These are phyloP conservation scores for Paramecium octaurelia DNA, from an alignment of 73 alveolate genomes.

Conservation along the genomic window DNA sequence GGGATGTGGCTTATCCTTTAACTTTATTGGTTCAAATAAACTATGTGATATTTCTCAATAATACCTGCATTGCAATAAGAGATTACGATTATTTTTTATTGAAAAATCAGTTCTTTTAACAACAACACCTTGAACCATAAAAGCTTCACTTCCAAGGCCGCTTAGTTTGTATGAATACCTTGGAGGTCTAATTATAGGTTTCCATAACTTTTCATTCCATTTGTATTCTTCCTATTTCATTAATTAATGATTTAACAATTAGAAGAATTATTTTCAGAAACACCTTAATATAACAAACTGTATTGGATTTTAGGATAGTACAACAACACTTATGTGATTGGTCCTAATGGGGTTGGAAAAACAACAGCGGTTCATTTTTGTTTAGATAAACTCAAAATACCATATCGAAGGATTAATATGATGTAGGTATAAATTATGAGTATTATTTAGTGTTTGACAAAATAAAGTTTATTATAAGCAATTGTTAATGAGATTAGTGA, in stretches of 20 bases:
- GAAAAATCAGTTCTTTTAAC: neutral
- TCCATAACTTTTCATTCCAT: neutral
- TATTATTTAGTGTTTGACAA: neutral
- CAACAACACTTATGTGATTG: neutral
- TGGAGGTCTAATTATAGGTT: slow-evolving; percentile 39
- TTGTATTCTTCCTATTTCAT: neutral
- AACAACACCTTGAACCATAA: neutral
- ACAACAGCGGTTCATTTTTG: slow-evolving; percentile 18
- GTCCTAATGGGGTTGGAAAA: slow-evolving; percentile 19
- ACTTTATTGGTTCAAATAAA: neutral
- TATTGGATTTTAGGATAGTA: neutral
- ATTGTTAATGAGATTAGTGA: neutral
- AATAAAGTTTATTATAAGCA: neutral
- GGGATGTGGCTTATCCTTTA: slow-evolving; percentile 25
- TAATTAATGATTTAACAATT: neutral
- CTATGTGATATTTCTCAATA: neutral
- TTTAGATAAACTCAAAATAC: neutral
- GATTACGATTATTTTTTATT: neutral
- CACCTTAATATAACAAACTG: neutral
- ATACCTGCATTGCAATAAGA: neutral
- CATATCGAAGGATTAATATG: neutral
- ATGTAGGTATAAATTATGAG: neutral
- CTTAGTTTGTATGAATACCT: neutral
- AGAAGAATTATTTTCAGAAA: neutral
- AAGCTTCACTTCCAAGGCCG: neutral